These are phyloP conservation scores for Aspergillus affinis DNA, from an alignment of 495 filamentous ascomycete species.

Conservation along the genomic window DNA sequence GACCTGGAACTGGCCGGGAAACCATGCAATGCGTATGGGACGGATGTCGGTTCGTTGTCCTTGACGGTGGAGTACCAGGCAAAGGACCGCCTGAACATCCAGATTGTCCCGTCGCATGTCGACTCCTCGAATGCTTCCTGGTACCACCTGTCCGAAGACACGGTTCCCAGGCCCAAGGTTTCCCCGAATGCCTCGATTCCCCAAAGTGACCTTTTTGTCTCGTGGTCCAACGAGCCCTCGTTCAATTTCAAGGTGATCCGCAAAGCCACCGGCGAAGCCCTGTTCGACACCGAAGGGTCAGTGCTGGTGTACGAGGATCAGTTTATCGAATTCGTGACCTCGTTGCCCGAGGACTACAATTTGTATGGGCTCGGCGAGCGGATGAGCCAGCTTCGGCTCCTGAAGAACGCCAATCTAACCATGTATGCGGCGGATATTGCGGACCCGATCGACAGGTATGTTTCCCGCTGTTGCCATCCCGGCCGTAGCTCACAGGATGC, in stretches of 20 bases:
- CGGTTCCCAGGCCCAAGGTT: conserved; percentile 59
- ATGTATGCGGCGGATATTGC: conserved; percentile 70
- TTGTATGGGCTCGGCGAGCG: conserved; percentile 63
- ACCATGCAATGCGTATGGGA: conserved; percentile 63
- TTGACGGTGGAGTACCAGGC: conserved; percentile 58
- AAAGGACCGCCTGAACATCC: conserved; percentile 51
- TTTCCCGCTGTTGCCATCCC: neutral
- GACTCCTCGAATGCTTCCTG: conserved; percentile 63
- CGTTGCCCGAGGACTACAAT: conserved; percentile 60
- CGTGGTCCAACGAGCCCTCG: conserved; percentile 58
- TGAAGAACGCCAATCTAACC: conserved; percentile 62
- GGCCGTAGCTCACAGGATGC: conserved; percentile 2
- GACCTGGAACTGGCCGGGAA: conserved; percentile 52
- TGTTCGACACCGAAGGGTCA: conserved; percentile 57
- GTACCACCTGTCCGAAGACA: conserved; percentile 62
- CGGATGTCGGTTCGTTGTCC: conserved; percentile 56
- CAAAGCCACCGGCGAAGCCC: conserved; percentile 53
- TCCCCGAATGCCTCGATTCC: conserved; percentile 36
- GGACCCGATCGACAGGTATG: conserved; percentile 56
- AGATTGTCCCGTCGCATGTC: conserved; percentile 60
- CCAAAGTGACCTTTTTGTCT: conserved; percentile 53
- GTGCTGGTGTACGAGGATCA: conserved; percentile 63
- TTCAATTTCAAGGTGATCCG: conserved; percentile 61
- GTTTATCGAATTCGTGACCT: conserved; percentile 61
- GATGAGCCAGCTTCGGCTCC: conserved; percentile 57